These are phyloP conservation scores for Tolypocladium guangdongense DNA, from an alignment of 2,329 filamentous ascomycete species.

Conservation along the genomic window DNA sequence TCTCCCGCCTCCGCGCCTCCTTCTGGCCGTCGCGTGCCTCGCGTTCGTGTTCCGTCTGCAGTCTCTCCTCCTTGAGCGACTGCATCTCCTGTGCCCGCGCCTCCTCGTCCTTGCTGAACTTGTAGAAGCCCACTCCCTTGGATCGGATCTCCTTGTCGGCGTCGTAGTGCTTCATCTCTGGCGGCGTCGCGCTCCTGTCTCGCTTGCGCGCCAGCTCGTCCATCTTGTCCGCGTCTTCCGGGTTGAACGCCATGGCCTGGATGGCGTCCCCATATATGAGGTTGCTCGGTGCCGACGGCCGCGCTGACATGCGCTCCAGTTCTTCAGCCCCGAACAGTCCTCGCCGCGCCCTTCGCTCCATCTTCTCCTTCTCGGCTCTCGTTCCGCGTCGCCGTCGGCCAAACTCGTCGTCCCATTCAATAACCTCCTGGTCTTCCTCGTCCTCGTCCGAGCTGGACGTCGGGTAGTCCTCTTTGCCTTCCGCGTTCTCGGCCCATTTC, in stretches of 20 bases:
- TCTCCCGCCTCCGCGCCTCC: conserved; percentile 46
- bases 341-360: conserved; percentile 43
- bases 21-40: conserved; percentile 43
- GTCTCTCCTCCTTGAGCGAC: conserved; percentile 53
- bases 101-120: conserved; percentile 69
- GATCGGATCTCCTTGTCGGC: conserved; percentile 71
- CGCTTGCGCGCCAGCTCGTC: conserved; percentile 64
- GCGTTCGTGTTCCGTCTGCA: conserved; percentile 56
- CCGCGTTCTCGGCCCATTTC: conserved; percentile 77
- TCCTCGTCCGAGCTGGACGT: conserved; percentile 24
- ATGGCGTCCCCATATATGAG: conserved; percentile 81
- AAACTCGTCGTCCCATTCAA: conserved; percentile 89
- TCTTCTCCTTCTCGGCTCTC: conserved; percentile 52
- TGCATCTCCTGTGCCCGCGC: conserved; percentile 62
- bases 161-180: conserved; percentile 75
- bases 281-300: conserved; percentile 53
- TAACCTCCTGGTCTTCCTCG: conserved; percentile 45
- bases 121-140: conserved; percentile 86
- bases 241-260: conserved; percentile 73
- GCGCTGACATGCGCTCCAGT: conserved; percentile 57
- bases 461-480: conserved; percentile 48
- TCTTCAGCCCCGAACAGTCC: conserved; percentile 46
- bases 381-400: conserved; percentile 71
- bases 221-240: conserved; percentile 64
- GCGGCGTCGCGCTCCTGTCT: conserved; percentile 71